A percentile compares a stretch with the other conserved stretches of the same genome.
Evolutionary conservation across 2,329 filamentous ascomycete genomes (phyloP).

Genomic region (Tolypocladium tundrense): DNA sequence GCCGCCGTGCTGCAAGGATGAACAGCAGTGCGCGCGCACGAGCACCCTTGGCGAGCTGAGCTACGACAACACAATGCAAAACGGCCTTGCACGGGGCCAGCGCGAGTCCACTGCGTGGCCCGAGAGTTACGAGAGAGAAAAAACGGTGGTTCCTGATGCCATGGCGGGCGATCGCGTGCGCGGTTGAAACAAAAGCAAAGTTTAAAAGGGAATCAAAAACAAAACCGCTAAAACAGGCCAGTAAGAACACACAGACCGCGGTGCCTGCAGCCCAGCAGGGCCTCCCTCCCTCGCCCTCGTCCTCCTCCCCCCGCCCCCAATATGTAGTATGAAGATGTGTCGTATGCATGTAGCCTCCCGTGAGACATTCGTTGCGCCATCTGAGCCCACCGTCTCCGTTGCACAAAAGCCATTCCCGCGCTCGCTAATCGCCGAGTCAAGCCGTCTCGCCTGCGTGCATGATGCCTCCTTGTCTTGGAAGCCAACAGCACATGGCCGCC

Average conservation of each 20-base stretch:
- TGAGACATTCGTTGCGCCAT: neutral
- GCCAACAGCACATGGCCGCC: neutral
- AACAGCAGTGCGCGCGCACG: neutral
- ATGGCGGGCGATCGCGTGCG: neutral
- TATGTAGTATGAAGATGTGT: neutral
- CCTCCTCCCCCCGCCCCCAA: neutral
- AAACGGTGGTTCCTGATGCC: neutral
- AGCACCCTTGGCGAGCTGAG: neutral
- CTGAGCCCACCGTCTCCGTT: neutral
- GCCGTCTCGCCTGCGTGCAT: slow-evolving; percentile 3
- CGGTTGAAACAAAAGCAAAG: neutral
- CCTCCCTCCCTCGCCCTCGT: neutral
- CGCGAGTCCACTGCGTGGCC: neutral
- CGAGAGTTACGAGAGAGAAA: neutral
- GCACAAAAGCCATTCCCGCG: slow-evolving; percentile 2
- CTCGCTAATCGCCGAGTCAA: slow-evolving; percentile 7
- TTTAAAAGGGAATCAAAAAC: neutral
- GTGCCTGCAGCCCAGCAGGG: neutral
- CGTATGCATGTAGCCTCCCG: neutral
- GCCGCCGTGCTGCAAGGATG: neutral
- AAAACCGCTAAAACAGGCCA: neutral
- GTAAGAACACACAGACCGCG: neutral
- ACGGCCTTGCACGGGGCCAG: neutral
- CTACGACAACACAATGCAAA: neutral
- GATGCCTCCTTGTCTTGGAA: neutral